Base-by-base conservation (phyloP, 768 basidiomycete species). In the Xerocomus spinulosus region DNA sequence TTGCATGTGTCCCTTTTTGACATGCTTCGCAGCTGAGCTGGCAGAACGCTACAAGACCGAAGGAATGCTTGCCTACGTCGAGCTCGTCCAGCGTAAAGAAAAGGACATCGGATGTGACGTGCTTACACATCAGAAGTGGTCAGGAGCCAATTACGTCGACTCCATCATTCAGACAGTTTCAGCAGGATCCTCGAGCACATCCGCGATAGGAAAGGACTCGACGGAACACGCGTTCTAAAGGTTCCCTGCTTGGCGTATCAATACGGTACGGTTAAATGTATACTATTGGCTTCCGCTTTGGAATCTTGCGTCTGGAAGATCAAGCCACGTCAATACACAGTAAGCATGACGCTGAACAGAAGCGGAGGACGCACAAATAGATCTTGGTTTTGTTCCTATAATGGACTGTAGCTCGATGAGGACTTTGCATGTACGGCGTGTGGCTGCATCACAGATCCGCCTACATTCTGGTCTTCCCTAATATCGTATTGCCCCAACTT, bases 41-140 rank as follows among this genome's bases (percentile, higher is more conserved):
- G 82, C 92, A 20, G 71, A 77, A 17, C 77, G 78, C 18, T 95
- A 80, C 76, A 87, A 90, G 71, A 78, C 81, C 21, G 89, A 94
- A 38, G 92, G 92, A 38, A 93, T 95, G 87, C 78, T 91, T 26
- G 92, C 92, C 20, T 95, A 95, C 66, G 91, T 93, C 39, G 78
- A 93, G 50, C 80, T 91, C 17, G 80, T 94, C 42, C 92, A 95
- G 61, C 73, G 81, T 54, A 92, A 88, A 65, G 92, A 95, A 68
- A 87, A 85, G 67, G 90, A 85, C 57, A 79, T 92, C 42, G 87
- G 87, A 28, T 87, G 86, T 50, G 92, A 95, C 63, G 91, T 95
- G 26, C 72, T 94, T 39, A 95, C 88, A 3, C 92, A 95, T 67
- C 92, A 95, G 71, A 94, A 92, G 76, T 96, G 92, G 92, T 92